These are phyloP conservation scores for Alternaria rosae DNA, from an alignment of 2,329 filamentous ascomycete species.

Conservation along the genomic window DNA sequence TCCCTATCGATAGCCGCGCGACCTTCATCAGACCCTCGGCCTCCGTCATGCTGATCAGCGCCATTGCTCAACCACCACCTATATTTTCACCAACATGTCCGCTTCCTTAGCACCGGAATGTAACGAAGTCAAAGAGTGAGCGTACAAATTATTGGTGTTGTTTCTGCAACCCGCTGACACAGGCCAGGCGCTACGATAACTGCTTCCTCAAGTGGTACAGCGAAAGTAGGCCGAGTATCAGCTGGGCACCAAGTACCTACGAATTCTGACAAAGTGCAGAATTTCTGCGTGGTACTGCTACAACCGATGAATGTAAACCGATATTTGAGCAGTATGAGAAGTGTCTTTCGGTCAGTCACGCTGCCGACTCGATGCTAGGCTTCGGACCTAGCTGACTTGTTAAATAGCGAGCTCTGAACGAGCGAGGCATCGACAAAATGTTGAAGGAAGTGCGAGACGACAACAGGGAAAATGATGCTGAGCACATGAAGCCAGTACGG, in stretches of 20 bases:
- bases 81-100: constrained; percentile 69
- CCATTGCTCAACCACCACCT: constrained; percentile 7
- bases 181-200: constrained; percentile 83
- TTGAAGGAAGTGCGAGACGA: constrained; percentile 89
- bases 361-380: neutral
- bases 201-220: constrained; percentile 99
- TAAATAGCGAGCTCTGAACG: constrained; percentile 79
- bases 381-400: constrained; percentile 10
- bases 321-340: constrained; percentile 89
- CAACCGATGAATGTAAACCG: constrained; percentile 82
- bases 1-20: constrained; percentile 44
- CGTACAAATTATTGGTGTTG: neutral
- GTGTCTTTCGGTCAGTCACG: constrained; percentile 77
- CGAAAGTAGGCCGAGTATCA: constrained; percentile 72
- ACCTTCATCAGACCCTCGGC: constrained; percentile 16
- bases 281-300: constrained; percentile 85
- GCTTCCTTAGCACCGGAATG: constrained; percentile 94
- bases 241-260: neutral
- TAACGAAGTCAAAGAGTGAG: constrained; percentile 93
- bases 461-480: constrained; percentile 83
- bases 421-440: constrained; percentile 90
- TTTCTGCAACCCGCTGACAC: neutral
- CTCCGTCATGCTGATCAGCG: constrained; percentile 5
- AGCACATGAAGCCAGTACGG: constrained; percentile 62
- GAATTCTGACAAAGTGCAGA: constrained; percentile 57